phyloP scores from a whole-genome alignment of 306 rosid species.

The Ceratonia siliqua region DNA sequence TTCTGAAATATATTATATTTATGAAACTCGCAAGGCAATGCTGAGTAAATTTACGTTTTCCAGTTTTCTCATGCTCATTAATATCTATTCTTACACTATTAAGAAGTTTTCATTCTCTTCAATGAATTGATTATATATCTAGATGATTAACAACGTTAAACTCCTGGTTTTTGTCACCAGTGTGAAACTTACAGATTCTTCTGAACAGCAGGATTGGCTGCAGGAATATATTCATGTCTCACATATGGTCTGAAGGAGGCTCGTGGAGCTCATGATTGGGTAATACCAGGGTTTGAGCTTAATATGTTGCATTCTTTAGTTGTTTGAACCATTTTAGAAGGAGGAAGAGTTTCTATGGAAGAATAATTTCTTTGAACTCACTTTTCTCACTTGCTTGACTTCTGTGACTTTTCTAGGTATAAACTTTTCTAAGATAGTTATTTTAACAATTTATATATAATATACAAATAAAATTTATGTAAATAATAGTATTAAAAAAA shows the following conservation, averaged over 20 bases:
- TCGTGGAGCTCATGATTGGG: slow-evolving; percentile 91
- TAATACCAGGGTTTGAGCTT: slow-evolving; percentile 27
- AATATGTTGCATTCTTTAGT: no score
- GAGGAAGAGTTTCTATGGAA: no score
- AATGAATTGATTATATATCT: background rate
- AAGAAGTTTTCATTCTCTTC: no score
- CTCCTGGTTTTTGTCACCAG: background rate
- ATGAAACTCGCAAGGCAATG: background rate
- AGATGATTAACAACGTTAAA: background rate
- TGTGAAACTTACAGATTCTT: background rate
- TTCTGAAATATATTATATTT: background rate
- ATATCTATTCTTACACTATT: background rate
- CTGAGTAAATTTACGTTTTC: background rate
- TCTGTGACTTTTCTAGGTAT: no score
- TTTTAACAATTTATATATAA: no score
- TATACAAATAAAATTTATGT: no score
- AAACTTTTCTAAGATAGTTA: no score
- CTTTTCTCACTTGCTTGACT: no score
- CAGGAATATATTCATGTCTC: slow-evolving; percentile 84
- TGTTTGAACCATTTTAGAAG: no score
- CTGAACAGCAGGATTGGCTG: slow-evolving; percentile 66
- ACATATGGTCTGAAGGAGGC: slow-evolving; percentile 85
- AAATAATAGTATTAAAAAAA: no score
- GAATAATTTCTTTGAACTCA: no score
- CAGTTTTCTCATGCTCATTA: background rate